Base-by-base conservation (phyloP, 768 basidiomycete species). In the Rickenella mellea region DNA sequence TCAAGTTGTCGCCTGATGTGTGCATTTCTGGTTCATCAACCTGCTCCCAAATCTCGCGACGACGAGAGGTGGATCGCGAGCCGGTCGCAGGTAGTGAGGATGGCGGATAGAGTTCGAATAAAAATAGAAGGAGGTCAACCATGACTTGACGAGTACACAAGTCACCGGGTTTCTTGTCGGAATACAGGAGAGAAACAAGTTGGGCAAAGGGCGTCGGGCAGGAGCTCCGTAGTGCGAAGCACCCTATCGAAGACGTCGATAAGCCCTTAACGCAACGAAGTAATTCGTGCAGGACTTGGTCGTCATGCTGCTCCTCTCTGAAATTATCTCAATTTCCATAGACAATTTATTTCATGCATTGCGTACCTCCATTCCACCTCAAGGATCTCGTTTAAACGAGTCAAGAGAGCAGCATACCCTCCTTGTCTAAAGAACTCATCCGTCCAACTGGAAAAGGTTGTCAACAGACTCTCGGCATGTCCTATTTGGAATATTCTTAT, bases 291-390 rank as follows among this genome's bases (percentile, higher is more conserved):
- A 99, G 68, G 31, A 96, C 70, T 57, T 96, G 83, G 55, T 98
- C 96, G 55, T 96, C 96, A 50, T 96, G 94, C 55, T 98, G 94
- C 56, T 99, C 96, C 59, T 98, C 94, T 49, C 92, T 92, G 53
- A n/a, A 48, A 25, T 30, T 20, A 20, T n/a, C n/a, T n/a, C n/a
- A n/a, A n/a, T n/a, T n/a, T n/a, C n/a, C n/a, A n/a, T n/a, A n/a
- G n/a, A n/a, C n/a, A 38, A 25, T 7, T 28, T 21, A 19, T 31
- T 17, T 29, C 17, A n/a, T 26, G 6, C n/a, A 66, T 78, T 46
- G 50, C n/a, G n/a, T n/a, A 88, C 89, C 94, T 80, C 96, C 96
- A 99, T 62, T 99, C 96, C 27, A 97, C 78, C 52, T 92, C 87
- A 1, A 99, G 70, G 14, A 98, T 72, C 61, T 99, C 93, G 45